A percentile compares a stretch with the other conserved stretches of the same genome.
These are phyloP conservation scores for Colletotrichum graminicola DNA, from an alignment of 2,329 filamentous ascomycete species.

Conservation along the genomic window DNA sequence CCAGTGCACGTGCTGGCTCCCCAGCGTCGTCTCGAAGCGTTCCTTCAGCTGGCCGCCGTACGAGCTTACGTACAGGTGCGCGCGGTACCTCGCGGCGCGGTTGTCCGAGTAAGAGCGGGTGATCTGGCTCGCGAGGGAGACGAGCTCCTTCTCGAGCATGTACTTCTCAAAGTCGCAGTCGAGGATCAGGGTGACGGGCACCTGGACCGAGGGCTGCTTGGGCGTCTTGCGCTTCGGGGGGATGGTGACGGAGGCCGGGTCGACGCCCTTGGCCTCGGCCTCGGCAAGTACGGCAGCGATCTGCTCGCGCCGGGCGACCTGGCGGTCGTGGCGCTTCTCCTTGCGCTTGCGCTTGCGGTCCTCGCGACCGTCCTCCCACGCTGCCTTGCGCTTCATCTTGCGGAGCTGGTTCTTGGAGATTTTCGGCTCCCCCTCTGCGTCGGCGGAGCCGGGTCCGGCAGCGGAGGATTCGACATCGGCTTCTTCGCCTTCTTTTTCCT, in stretches of 20 bases:
- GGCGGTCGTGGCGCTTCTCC: slow-evolving; percentile 64
- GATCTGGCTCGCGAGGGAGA: slow-evolving; percentile 86
- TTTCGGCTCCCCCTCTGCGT: slow-evolving; percentile 29
- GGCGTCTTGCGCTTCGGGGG: slow-evolving; percentile 49
- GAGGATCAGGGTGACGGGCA: slow-evolving; percentile 85
- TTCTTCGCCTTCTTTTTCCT: slow-evolving; percentile 9
- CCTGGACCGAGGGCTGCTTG: slow-evolving; percentile 57
- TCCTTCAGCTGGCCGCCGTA: slow-evolving; percentile 82
- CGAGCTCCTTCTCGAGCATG: slow-evolving; percentile 88
- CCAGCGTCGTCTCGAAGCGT: slow-evolving; percentile 82
- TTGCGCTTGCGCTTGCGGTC: slow-evolving; percentile 67
- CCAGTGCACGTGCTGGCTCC: slow-evolving; percentile 81
- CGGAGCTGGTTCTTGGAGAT: slow-evolving; percentile 91
- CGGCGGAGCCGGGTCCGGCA: background rate
- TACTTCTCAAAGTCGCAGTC: slow-evolving; percentile 93
- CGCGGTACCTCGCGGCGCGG: slow-evolving; percentile 72
- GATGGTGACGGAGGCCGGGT: slow-evolving; percentile 51
- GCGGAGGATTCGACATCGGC: background rate
- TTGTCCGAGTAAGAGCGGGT: slow-evolving; percentile 94
- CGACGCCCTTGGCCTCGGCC: slow-evolving; percentile 56
- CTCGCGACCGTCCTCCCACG: slow-evolving; percentile 81
- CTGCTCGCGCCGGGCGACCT: slow-evolving; percentile 63
- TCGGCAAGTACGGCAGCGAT: slow-evolving; percentile 63
- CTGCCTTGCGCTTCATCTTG: slow-evolving; percentile 77
- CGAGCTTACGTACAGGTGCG: slow-evolving; percentile 81